Evolutionary conservation across 306 rosid genomes (phyloP), one percentile per base, ranked within the genome.

Genomic region (Trifolium pratense): DNA sequence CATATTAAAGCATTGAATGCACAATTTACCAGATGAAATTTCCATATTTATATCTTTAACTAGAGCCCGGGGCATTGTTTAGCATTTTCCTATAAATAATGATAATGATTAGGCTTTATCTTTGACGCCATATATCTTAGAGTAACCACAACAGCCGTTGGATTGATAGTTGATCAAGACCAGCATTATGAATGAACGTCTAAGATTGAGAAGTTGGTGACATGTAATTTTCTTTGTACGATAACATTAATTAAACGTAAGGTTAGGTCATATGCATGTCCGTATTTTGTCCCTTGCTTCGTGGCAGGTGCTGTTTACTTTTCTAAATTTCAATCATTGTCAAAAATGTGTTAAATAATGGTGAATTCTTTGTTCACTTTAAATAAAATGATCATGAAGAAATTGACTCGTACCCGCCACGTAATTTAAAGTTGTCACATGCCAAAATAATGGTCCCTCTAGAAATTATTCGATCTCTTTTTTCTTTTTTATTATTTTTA

Each of bases 161-260:
- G 31, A 74, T 74, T 37, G 6, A 63, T 5, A 40, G 16, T 20
- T 25, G 56, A 75, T 70, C 7, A 55, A 29, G 6, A 29, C 32
- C 32, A 29, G 1, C 32, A 29, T 29, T 29, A 29, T 29, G 32
- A 29, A 62, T 68, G 17, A 18, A 82, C 25, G 80, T 73, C 37
- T 64, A 34, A 9, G 86, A 74, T 82, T 60, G 57, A 39, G 9
- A 3, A 34, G 9, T 5, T 12, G 73, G 64, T 75, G 61, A 40
- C 25, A 49, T 29, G 81, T 59, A 66, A 65, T 80, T 71, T 71
- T 73, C 71, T 75, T 75, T 10, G 25, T 32, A 76, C 20, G 74
- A 43, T 72, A 79, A 51, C 20, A 79, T 70, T 3, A 75, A 64
- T 20, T 7, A 53, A 71, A 78, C 83, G 68, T 78, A 65, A 65